Conservation (phyloP, 2,329 filamentous ascomycete species). For the Alternaria longipes region DNA sequence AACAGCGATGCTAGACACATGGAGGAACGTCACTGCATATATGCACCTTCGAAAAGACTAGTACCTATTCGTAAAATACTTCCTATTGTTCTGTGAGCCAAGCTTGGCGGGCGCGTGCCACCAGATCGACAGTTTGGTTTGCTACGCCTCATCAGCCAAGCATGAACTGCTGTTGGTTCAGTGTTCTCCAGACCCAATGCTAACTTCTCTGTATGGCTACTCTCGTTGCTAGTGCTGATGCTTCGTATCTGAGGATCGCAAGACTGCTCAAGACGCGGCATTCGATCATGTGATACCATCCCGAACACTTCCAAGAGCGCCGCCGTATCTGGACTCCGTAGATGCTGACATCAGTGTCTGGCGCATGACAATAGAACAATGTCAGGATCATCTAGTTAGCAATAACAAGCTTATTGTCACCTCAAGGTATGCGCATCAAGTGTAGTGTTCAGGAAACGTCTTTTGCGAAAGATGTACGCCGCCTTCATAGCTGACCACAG, state of each 20-base stretch:
- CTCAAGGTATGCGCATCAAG: background rate
- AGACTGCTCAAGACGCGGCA: background rate
- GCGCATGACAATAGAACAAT: background rate
- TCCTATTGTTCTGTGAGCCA: background rate
- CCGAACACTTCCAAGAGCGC: background rate
- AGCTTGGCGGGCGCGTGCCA: background rate
- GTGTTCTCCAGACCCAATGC: background rate
- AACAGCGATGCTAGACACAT: background rate
- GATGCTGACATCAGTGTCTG: background rate
- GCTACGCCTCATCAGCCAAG: background rate
- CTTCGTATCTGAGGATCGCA: background rate
- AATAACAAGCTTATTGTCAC: background rate
- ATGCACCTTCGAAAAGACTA: background rate
- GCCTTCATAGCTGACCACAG: no score
- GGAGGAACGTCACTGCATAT: background rate
- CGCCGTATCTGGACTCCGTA: background rate
- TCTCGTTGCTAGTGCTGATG: conserved; percentile 5
- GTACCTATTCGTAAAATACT: background rate
- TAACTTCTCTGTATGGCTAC: background rate
- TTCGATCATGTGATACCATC: background rate
- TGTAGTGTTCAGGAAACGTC: background rate
- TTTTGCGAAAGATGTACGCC: background rate
- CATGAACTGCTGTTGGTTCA: background rate
- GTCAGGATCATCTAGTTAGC: background rate
- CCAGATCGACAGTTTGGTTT: background rate